Evolutionary conservation across 495 filamentous ascomycete genomes (phyloP), one percentile per base, ranked within the genome.

Genomic region (Jackrogersella minutella): DNA sequence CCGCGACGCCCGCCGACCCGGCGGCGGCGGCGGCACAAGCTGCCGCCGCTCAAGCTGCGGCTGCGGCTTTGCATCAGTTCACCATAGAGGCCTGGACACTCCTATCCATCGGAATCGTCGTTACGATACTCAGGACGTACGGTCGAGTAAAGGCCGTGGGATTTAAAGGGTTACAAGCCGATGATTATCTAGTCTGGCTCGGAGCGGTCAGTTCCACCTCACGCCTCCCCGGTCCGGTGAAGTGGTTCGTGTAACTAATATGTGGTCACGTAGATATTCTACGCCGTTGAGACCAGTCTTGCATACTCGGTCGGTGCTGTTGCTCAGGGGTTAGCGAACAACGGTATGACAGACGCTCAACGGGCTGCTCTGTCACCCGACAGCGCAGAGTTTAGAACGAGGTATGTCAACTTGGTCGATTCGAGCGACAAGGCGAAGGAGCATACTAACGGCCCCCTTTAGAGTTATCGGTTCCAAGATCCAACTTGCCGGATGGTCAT

Each of bases 321-420:
- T 62, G 86, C 80, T 47, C 70, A 77, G 16, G 86, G 86, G 1
- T 77, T 89, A 26, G 85, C 86, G 26, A 89, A 89, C 69, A 88
- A 86, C 70, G 66, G 80, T 63, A 87, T 88, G 84, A 85, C 85
- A 3, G 80, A 83, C 34, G 79, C 78, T 16, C 66, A 85, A 55
- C 78, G 86, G 17, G 68, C 60, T 6, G 54, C 76, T 0, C 73
- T 88, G 7, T 73, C 75, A 9, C 78, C 82, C 0, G 58, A 70
- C n/a, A 81, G 80, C 11, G 57, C 74, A 7, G 85, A 88, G 66
- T 87, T 80, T 49, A 68, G 52, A 3, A 66, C 70, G 43, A 74
- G 78, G 74, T 75, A 52, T 13, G 64, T 30, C 5, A 30, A 33
- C 21, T 0, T 46, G 7, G 33, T 24, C 17, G 9, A 16, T 9